Base-by-base conservation (phyloP, 805 yeast genomes). In the Ogataea wickerhamii region DNA sequence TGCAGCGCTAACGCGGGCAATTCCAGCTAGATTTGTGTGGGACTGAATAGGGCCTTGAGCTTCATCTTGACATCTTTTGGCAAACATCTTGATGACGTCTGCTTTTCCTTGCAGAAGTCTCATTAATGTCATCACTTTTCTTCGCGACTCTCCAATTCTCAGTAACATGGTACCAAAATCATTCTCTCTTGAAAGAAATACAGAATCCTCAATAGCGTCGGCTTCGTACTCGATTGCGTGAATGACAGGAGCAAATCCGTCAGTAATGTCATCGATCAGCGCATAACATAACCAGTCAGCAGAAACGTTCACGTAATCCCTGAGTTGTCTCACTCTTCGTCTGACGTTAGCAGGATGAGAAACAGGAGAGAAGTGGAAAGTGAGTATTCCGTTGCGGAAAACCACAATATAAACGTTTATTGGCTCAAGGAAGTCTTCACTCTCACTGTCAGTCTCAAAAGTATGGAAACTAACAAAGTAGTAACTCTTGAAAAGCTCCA, bases 381-480 rank as follows among this genome's bases (percentile, higher is more conserved):
- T 74, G 25, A 82, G 55, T 8, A 81, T 72, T 25, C 87, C 88
- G 30, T 78, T 76, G 41, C 79, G 67, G 63, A 81, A 80, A 4
- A 81, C 86, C 38, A 81, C 85, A 41, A 81, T 73, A 64, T 83
- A 83, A 22, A 83, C 82, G 52, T 81, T 80, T 49, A 83, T 80
- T 18, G 89, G 89, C 52, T 83, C 93, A 56, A 83, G 66, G 59
- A 83, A 89, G 45, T 87, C 95, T 52, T 83, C 93, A 37, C 85
- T 76, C 58, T 80, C 93, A 33, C 69, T 48, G 49, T 91, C 96
- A 18, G 83, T 80, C 57, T 88, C 97, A 64, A 93, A 93, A 4
- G 98, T 86, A 61, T 93, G 96, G 76, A 93, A 93, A 73, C 95
- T 86, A 28, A 93, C 95, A 68, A 93, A 88, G 63, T 93, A 91